Evolutionary conservation across 495 filamentous ascomycete genomes (phyloP).

Genomic region (Clavariopsis aquatica): DNA sequence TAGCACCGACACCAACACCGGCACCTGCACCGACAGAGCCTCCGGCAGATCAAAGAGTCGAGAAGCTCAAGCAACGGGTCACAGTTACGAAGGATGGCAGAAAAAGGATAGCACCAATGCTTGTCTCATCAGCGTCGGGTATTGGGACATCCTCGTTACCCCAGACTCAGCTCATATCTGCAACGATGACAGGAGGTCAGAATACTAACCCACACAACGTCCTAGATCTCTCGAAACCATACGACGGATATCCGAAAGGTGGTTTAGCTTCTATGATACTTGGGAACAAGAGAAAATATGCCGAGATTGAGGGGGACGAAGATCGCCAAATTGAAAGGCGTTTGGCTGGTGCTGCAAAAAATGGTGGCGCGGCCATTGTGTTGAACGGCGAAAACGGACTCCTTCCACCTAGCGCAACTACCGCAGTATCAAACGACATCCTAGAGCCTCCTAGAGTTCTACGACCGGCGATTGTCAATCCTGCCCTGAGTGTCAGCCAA

Average conservation of each 20-base stretch:
- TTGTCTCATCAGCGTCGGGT: slow-evolving; percentile 81
- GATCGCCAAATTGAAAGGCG: slow-evolving; percentile 69
- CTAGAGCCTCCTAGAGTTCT: slow-evolving; percentile 71
- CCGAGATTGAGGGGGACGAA: slow-evolving; percentile 64
- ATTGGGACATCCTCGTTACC: slow-evolving; percentile 84
- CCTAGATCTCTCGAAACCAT: slow-evolving; percentile 90
- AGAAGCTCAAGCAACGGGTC: slow-evolving; percentile 81
- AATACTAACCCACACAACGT: slow-evolving; percentile 80
- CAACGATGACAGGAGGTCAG: slow-evolving; percentile 55
- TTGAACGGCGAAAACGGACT: slow-evolving; percentile 75
- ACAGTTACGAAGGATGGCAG: slow-evolving; percentile 96
- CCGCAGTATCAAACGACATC: slow-evolving; percentile 8
- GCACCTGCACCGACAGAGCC: slow-evolving; percentile 43
- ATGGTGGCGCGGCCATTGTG: slow-evolving; percentile 72
- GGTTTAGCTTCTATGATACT: slow-evolving; percentile 81
- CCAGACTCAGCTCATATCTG: slow-evolving; percentile 76
- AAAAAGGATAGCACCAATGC: slow-evolving; percentile 87
- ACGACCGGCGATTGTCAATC: slow-evolving; percentile 81
- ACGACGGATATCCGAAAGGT: slow-evolving; percentile 88
- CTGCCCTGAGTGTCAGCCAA: slow-evolving; percentile 76
- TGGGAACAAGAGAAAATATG: slow-evolving; percentile 87
- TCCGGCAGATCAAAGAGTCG: slow-evolving; percentile 66
- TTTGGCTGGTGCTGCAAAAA: slow-evolving; percentile 55
- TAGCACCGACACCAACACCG: too few relatives aligned
- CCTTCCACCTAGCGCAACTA: slow-evolving; percentile 47